phyloP scores from a whole-genome alignment of 345 rosid species.

The Linum trigynum region DNA sequence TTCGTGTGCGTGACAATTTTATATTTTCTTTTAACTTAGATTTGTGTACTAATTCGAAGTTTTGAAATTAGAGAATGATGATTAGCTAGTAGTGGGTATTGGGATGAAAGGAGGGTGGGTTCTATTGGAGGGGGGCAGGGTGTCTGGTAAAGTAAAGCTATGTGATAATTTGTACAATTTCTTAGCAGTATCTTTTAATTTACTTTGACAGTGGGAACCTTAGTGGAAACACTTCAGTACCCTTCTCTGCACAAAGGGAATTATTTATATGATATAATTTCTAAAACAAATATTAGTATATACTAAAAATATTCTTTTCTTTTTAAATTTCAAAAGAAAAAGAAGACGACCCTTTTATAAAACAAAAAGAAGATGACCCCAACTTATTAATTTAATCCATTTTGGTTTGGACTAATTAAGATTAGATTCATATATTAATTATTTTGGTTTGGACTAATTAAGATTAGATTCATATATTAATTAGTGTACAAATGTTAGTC shows the following conservation, averaged over 20 bases:
- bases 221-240: slow-evolving; percentile 35
- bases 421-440: no score
- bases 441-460: no score
- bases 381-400: no score
- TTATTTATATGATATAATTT: slow-evolving; percentile 10
- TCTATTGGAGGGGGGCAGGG: slow-evolving; percentile 27
- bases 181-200: slow-evolving; percentile 3
- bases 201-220: slow-evolving; percentile 30
- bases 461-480: no score
- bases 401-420: no score
- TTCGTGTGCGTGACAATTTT: no score
- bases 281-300: not conserved
- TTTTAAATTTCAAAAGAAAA: no score
- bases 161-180: slow-evolving; percentile 12
- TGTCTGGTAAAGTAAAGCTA: slow-evolving; percentile 30
- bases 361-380: no score
- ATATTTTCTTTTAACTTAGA: no score
- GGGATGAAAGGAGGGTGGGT: not conserved
- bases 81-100: slow-evolving; percentile 23
- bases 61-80: slow-evolving; percentile 39
- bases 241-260: not conserved
- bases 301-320: no score
- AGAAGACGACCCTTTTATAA: no score
- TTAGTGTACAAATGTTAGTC: no score
- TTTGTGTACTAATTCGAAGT: not conserved